Evolutionary conservation across 257 asterid species (phyloP).

Genomic region (Gentiana dahurica): DNA sequence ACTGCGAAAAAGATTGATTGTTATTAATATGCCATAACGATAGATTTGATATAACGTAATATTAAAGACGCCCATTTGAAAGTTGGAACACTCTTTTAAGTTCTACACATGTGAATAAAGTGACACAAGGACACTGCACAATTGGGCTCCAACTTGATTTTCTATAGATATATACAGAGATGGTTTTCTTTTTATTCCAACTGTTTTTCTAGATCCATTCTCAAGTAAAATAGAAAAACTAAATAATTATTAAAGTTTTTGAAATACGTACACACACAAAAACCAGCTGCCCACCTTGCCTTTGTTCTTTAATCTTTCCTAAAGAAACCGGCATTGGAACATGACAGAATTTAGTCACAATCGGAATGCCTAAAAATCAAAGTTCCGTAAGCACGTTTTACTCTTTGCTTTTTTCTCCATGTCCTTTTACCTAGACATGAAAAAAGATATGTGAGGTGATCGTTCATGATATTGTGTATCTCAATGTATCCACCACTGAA

Average conservation of each 20-base stretch:
- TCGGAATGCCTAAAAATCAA: constrained; percentile 16
- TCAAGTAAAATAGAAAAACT: constrained; percentile 21
- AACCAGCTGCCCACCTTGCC: constrained; percentile 16
- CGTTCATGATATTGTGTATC: no score
- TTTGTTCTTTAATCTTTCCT: constrained; percentile 5
- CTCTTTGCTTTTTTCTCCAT: constrained; percentile 2
- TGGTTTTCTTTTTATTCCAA: constrained; percentile 5
- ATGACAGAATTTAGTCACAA: constrained; percentile 31
- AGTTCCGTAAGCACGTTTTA: constrained; percentile 15
- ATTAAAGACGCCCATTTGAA: no score
- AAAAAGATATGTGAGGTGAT: background rate
- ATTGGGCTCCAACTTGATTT: constrained; percentile 30
- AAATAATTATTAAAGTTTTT: constrained; percentile 20
- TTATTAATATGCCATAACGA: no score
- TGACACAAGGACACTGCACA: constrained; percentile 12
- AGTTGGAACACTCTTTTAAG: no score
- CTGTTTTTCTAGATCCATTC: constrained; percentile 22
- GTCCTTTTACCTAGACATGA: background rate
- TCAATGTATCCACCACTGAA: no score
- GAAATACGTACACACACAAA: constrained; percentile 9
- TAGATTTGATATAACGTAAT: no score
- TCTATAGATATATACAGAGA: constrained; percentile 10
- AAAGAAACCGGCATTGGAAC: constrained; percentile 18
- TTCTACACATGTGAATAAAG: background rate
- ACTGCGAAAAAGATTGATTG: no score